These are phyloP conservation scores for Salvia splendens DNA, from an alignment of 257 asterid genomes.

Conservation along the genomic window DNA sequence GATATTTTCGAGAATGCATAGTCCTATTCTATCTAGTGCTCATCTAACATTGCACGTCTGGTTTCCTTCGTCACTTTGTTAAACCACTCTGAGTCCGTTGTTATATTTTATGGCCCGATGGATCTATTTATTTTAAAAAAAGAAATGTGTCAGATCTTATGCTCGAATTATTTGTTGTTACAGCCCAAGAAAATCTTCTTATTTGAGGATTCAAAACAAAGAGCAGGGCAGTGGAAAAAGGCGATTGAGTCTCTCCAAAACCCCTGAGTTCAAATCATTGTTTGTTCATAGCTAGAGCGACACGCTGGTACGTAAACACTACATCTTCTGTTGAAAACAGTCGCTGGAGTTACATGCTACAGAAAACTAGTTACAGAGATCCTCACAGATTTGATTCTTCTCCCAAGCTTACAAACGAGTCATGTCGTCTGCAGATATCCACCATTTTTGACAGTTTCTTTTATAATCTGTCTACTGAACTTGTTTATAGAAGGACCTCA, in stretches of 20 bases:
- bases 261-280: slow-evolving; percentile 56
- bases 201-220: slow-evolving; percentile 90
- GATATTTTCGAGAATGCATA: neutral
- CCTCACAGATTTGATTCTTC: neutral
- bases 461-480: slow-evolving; percentile 16
- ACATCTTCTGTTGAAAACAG: slow-evolving; percentile 33
- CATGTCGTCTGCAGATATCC: neutral
- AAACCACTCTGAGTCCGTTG: neutral
- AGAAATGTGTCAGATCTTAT: neutral
- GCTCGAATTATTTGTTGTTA: slow-evolving; percentile 23
- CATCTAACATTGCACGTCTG: neutral
- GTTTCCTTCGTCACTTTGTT: neutral
- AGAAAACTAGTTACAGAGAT: slow-evolving; percentile 4
- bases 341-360: slow-evolving; percentile 12
- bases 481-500: slow-evolving; percentile 32
- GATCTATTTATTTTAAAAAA: neutral
- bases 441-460: slow-evolving; percentile 36
- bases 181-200: slow-evolving; percentile 90
- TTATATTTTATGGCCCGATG: neutral
- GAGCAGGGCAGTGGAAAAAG: slow-evolving; percentile 92
- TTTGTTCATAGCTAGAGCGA: slow-evolving; percentile 29
- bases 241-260: slow-evolving; percentile 92
- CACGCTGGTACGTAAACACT: slow-evolving; percentile 33
- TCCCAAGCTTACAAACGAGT: neutral
- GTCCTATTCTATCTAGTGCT: neutral